A percentile compares a stretch with the other conserved stretches of the same genome.
Conservation (phyloP, 306 rosid genomes). For the Cicer chorassanicum region DNA sequence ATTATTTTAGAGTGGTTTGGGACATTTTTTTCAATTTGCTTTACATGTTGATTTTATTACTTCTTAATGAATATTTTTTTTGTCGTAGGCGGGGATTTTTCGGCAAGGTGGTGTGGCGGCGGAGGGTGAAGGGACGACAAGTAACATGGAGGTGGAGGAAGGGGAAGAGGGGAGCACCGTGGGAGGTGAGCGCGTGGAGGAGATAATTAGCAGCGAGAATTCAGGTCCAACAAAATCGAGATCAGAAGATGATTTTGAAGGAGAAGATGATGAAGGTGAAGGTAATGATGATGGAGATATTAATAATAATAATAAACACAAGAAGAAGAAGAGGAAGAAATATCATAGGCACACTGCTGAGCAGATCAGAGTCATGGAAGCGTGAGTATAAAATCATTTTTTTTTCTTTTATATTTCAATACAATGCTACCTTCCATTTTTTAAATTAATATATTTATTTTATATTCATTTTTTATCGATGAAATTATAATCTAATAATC, state of each 20-base stretch:
- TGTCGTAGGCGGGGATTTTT: slow-evolving; percentile 83
- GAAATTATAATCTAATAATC: too few relatives aligned
- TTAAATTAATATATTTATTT: too few relatives aligned
- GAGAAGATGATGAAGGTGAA: slow-evolving; percentile 52
- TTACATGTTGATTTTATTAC: too few relatives aligned
- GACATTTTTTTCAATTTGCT: background rate
- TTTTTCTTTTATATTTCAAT: background rate
- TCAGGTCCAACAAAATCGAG: slow-evolving; percentile 82
- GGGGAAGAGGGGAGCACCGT: slow-evolving; percentile 72
- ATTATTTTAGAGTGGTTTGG: too few relatives aligned
- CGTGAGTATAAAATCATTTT: slow-evolving; percentile 49
- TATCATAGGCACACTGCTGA: slow-evolving; percentile 91
- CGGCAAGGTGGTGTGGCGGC: slow-evolving; percentile 61
- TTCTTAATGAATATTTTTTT: too few relatives aligned
- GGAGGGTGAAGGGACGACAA: slow-evolving; percentile 26
- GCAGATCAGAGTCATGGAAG: slow-evolving; percentile 97
- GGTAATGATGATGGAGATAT: slow-evolving; percentile 58
- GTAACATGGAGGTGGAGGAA: slow-evolving; percentile 72
- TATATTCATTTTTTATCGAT: too few relatives aligned
- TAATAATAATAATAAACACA: slow-evolving; percentile 57
- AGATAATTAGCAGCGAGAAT: slow-evolving; percentile 92
- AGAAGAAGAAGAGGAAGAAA: slow-evolving; percentile 85
- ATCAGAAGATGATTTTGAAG: slow-evolving; percentile 86
- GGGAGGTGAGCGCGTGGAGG: slow-evolving; percentile 67
- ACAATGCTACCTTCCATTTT: too few relatives aligned